A percentile compares a stretch with the other conserved stretches of the same genome.
These are phyloP conservation scores for Musa itinerans DNA, from an alignment of 176 grass and related monocot genomes.

Conservation along the genomic window DNA sequence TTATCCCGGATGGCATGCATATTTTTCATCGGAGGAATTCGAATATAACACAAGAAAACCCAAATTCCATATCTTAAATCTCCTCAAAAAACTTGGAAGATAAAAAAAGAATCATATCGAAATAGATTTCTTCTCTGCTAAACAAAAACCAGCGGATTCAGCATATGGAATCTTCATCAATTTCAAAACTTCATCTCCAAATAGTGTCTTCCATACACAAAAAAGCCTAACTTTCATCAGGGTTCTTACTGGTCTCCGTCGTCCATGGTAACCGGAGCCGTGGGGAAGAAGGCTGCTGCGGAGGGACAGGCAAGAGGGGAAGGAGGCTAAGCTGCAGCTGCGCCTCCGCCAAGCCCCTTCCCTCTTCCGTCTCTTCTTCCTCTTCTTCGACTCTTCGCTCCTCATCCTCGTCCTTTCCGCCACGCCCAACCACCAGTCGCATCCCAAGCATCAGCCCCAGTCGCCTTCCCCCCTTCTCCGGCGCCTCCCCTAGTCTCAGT, in stretches of 20 bases:
- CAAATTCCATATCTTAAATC: too few relatives aligned
- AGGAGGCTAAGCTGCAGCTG: slow-evolving; percentile 7
- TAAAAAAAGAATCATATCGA: neutral
- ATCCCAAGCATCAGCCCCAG: neutral
- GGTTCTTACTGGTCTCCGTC: neutral
- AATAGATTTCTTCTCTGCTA: too few relatives aligned
- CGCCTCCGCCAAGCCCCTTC: neutral
- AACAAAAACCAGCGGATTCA: too few relatives aligned
- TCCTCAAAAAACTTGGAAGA: neutral
- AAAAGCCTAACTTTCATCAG: neutral
- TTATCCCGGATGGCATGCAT: neutral
- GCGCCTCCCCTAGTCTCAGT: slow-evolving; percentile 2
- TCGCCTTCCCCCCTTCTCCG: neutral
- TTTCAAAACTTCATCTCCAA: neutral
- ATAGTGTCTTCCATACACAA: neutral
- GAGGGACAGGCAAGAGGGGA: slow-evolving; percentile 1
- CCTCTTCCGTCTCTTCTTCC: neutral
- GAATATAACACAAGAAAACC: too few relatives aligned
- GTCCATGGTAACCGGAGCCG: neutral
- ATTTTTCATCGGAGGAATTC: neutral
- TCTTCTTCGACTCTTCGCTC: neutral
- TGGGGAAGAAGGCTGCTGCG: neutral
- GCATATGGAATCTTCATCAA: too few relatives aligned
- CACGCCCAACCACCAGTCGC: neutral
- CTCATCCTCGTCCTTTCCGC: neutral